Percentiles rank a stretch among this genome's conserved stretches.
These are phyloP conservation scores for Bruguiera hainesii DNA, from an alignment of 441 rosid species.

Conservation along the genomic window DNA sequence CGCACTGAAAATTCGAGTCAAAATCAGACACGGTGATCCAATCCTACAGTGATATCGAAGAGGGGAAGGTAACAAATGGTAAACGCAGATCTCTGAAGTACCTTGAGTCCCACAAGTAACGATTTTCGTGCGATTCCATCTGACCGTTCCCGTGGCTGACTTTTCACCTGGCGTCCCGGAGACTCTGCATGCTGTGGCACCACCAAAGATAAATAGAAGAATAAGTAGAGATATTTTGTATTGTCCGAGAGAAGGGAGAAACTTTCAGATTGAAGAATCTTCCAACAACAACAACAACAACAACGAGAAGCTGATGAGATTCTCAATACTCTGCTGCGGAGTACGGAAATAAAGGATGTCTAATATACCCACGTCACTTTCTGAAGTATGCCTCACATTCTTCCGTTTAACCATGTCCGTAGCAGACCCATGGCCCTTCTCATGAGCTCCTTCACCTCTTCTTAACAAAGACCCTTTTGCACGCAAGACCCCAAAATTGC, in stretches of 20 bases:
- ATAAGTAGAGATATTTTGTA: too few species aligned
- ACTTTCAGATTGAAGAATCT: background rate
- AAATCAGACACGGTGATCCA: background rate
- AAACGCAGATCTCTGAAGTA: background rate
- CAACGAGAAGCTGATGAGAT: constrained; percentile 5
- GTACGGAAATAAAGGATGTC: constrained; percentile 31
- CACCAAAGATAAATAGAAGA: background rate
- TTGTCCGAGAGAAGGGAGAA: background rate
- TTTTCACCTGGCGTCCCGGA: background rate
- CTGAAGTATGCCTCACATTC: constrained; percentile 52
- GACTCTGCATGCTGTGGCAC: too few species aligned
- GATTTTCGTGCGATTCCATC: constrained; percentile 2
- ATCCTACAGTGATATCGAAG: constrained; percentile 15
- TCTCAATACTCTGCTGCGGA: background rate
- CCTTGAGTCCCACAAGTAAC: background rate
- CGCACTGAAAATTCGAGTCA: background rate
- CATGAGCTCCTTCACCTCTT: constrained; percentile 21
- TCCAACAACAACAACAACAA: background rate
- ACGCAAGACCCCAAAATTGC: too few species aligned
- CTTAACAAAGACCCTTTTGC: background rate
- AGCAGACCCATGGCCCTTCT: constrained; percentile 61
- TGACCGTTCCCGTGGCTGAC: constrained; percentile 23
- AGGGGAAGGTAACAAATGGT: background rate
- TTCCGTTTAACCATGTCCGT: constrained; percentile 55
- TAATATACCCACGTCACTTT: constrained; percentile 51